Base-by-base conservation (phyloP, 768 basidiomycete species). In the Suillus clintonianus region DNA sequence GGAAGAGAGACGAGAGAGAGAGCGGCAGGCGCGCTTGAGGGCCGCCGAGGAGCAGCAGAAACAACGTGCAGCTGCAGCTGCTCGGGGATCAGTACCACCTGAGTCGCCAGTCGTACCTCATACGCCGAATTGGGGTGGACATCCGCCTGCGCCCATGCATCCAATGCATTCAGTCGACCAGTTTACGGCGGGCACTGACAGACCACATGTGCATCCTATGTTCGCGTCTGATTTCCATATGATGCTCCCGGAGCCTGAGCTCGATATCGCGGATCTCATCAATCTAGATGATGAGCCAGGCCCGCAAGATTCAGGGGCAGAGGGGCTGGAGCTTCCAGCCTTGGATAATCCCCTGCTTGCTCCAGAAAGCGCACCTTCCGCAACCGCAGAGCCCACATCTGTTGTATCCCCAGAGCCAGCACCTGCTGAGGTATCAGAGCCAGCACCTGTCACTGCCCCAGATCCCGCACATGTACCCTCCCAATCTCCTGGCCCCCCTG, bases 181-280 rank as follows among this genome's bases (percentile, higher is more conserved):
- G 66, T 69, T 70, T 47, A 65, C 71, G 24, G 60, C 74, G 63
- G 59, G 71, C n/a, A 64, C 65, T 59, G 68, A 73, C 47, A 71
- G 79, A 62, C 65, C 75, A 13, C 65, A 75, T n/a, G 55, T 72
- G 47, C 73, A 79, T 58, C 71, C 77, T 8, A 50, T 80, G 51
- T 82, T 80, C 66, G 67, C 71, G 19, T 76, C 83, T 37, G 86
- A 86, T 65, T 71, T 77, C 37, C 74, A 67, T 61, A 71, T 64
- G 47, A 60, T 70, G 34, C 65, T 71, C 6, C 68, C 76, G 22
- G 90, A 89, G 72, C 85, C 84, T 37, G 90, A 91, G 75, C 71
- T 91, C 58, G 88, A 91, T 69, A 83, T 92, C 22, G 85, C 86
- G 43, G 90, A 92, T 73, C 78, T 92, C 67, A 91, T 92, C 64